phyloP scores from a whole-genome alignment of 2,329 filamentous ascomycete species.

The Fusarium subglutinans region DNA sequence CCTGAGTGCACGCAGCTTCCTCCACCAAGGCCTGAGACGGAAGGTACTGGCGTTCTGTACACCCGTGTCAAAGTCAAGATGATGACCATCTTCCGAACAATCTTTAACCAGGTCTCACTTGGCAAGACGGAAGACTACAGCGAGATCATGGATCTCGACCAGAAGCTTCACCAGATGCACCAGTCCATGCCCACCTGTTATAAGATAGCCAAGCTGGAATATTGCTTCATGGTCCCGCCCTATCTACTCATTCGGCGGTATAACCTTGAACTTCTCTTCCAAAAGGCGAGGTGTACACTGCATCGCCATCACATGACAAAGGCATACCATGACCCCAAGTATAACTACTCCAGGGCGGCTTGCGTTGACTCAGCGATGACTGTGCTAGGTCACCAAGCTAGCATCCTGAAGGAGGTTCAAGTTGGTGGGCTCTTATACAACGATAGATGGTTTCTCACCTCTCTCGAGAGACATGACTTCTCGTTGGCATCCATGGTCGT shows the following conservation, averaged over 20 bases:
- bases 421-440: conserved; percentile 11
- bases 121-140: conserved; percentile 19
- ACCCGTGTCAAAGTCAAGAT: conserved; percentile 16
- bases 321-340: conserved; percentile 20
- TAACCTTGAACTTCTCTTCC: conserved; percentile 25
- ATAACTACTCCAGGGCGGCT: conserved; percentile 14
- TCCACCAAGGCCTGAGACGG: neutral
- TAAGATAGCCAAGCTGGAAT: conserved; percentile 16
- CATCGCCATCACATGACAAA: conserved; percentile 32
- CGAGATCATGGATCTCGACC: conserved; percentile 29
- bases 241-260: conserved; percentile 27
- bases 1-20: conserved; percentile 12
- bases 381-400: conserved; percentile 1
- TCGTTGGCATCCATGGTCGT: conserved; percentile 30
- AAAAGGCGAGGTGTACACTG: conserved; percentile 24
- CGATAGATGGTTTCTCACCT: conserved; percentile 30
- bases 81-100: conserved; percentile 24
- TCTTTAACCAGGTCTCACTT: conserved; percentile 32
- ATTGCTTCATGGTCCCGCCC: conserved; percentile 20
- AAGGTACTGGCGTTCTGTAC: conserved; percentile 18
- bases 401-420: conserved; percentile 30
- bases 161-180: conserved; percentile 8
- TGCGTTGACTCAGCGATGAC: conserved; percentile 33
- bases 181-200: conserved; percentile 18
- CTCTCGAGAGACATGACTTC: conserved; percentile 28